Percentiles rank a stretch among this genome's conserved stretches.
Evolutionary conservation across 2,329 filamentous ascomycete species (phyloP).

Genomic region (Fusarium sp.): DNA sequence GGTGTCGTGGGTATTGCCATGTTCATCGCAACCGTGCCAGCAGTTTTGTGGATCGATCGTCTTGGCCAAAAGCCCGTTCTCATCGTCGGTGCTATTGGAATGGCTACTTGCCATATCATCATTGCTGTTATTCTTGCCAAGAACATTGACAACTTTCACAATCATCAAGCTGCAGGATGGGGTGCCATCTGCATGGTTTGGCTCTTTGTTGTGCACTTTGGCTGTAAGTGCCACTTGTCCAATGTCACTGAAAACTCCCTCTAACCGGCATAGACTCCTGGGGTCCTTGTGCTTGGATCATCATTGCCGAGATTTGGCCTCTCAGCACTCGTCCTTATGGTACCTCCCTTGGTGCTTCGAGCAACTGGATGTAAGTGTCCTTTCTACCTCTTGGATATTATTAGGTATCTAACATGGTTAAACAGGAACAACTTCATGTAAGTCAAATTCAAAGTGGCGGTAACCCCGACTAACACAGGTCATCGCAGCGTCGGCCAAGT

Average conservation of each 20-base stretch:
- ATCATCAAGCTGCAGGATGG: slow-evolving; percentile 74
- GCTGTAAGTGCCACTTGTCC: slow-evolving; percentile 50
- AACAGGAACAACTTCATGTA: slow-evolving; percentile 63
- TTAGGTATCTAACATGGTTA: not conserved
- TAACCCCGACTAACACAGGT: not conserved
- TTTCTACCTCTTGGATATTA: accelerated
- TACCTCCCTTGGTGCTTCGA: slow-evolving; percentile 73
- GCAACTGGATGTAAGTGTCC: slow-evolving; percentile 64
- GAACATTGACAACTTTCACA: slow-evolving; percentile 67
- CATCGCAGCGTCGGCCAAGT: slow-evolving; percentile 67
- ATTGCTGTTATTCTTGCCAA: slow-evolving; percentile 75
- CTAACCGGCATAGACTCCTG: slow-evolving; percentile 61
- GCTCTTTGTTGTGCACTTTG: slow-evolving; percentile 80
- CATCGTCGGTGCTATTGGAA: slow-evolving; percentile 73
- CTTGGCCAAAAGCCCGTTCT: slow-evolving; percentile 72
- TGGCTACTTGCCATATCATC: slow-evolving; percentile 77
- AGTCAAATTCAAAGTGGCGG: not conserved
- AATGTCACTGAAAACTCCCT: accelerated
- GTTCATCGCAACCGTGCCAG: slow-evolving; percentile 74
- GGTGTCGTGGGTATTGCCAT: slow-evolving; percentile 78
- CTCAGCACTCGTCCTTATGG: slow-evolving; percentile 76
- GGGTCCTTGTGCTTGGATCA: slow-evolving; percentile 80
- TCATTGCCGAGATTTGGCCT: slow-evolving; percentile 81
- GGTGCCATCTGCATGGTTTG: slow-evolving; percentile 75
- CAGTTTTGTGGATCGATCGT: slow-evolving; percentile 73